phyloP scores from a whole-genome alignment of 768 basidiomycete species.

The Xerocomellus amylosporus region DNA sequence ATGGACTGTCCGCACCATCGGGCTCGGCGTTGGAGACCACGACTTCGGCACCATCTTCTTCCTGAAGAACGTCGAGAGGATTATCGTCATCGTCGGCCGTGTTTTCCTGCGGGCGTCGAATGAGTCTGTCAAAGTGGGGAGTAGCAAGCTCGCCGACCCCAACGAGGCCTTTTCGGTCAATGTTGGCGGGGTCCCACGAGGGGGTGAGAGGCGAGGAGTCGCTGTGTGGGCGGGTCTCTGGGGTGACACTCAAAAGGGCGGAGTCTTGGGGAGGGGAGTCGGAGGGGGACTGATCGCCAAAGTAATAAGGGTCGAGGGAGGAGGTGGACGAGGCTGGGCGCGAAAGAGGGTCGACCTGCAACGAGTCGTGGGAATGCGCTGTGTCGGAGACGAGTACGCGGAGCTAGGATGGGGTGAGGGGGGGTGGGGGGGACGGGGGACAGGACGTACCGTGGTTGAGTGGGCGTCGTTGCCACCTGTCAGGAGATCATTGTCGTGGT shows the following conservation, averaged over 20 bases:
- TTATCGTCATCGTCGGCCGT: conserved; percentile 42
- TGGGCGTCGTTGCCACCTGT: conserved; percentile 12
- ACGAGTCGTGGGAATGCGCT: conserved; percentile 28
- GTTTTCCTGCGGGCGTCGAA: conserved; percentile 36
- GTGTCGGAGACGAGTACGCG: conserved; percentile 49
- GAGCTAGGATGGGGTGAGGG: conserved; percentile 34
- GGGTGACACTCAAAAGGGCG: conserved; percentile 50
- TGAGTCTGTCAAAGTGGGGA: conserved; percentile 82
- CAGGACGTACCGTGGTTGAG: conserved; percentile 12
- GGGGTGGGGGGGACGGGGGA: neutral
- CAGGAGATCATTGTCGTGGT: conserved; percentile 36
- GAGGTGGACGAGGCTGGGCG: conserved; percentile 76
- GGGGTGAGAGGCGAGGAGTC: conserved; percentile 72
- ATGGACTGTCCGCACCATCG: conserved; percentile 71
- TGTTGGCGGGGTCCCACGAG: conserved; percentile 69
- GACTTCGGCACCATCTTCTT: conserved; percentile 33
- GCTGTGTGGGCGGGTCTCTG: conserved; percentile 49
- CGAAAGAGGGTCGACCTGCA: conserved; percentile 43
- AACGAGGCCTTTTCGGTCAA: conserved; percentile 84
- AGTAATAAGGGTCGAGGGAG: conserved; percentile 87
- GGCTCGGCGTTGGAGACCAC: conserved; percentile 40
- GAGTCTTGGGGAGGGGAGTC: conserved; percentile 54
- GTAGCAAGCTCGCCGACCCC: conserved; percentile 96
- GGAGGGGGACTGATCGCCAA: conserved; percentile 67
- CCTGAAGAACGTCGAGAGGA: conserved; percentile 28